These are phyloP conservation scores for Podila epigama DNA, from an alignment of 192 early-diverging fungal species.

Conservation along the genomic window DNA sequence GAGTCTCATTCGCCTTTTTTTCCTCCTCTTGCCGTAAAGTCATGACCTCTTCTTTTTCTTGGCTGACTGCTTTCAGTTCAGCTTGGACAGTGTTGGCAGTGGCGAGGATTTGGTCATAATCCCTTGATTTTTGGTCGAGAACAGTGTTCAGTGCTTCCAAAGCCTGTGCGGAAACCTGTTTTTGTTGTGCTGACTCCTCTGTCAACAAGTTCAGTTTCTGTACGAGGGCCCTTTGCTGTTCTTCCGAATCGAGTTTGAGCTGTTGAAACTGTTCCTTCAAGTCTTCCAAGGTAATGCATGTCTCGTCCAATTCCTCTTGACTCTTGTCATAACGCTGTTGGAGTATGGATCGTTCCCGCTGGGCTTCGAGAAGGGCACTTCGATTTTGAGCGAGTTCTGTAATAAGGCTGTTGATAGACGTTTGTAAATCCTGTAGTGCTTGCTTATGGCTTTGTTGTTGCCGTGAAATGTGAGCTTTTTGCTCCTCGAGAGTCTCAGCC, in stretches of 20 bases:
- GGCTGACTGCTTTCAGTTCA: conserved; percentile 18
- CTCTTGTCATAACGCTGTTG: conserved; percentile 19
- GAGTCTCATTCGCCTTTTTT: not conserved
- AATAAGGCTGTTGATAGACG: conserved; percentile 16
- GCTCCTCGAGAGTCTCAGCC: conserved; percentile 17
- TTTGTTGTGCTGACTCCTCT: not conserved
- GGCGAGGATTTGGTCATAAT: conserved; percentile 6
- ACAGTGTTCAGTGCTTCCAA: not conserved
- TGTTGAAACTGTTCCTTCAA: conserved; percentile 9
- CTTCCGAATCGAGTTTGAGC: not conserved
- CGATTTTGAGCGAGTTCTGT: conserved; percentile 29
- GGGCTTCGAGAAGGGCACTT: conserved; percentile 12
- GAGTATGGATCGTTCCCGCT: conserved; percentile 2
- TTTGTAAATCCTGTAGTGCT: conserved; percentile 14
- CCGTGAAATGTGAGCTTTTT: conserved; percentile 9
- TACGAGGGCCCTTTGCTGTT: conserved; percentile 4
- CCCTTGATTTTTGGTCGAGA: conserved; percentile 5
- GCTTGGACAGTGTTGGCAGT: conserved; percentile 19
- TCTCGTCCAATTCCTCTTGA: conserved; percentile 10
- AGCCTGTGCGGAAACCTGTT: not conserved
- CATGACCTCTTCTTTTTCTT: conserved; percentile 24
- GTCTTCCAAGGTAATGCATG: not conserved
- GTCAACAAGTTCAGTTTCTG: conserved; percentile 7
- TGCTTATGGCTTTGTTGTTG: conserved; percentile 14
- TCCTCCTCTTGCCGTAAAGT: conserved; percentile 11